phyloP scores from a whole-genome alignment of 1,284 basidiomycete genomes.

The Phlebopus sp. region DNA sequence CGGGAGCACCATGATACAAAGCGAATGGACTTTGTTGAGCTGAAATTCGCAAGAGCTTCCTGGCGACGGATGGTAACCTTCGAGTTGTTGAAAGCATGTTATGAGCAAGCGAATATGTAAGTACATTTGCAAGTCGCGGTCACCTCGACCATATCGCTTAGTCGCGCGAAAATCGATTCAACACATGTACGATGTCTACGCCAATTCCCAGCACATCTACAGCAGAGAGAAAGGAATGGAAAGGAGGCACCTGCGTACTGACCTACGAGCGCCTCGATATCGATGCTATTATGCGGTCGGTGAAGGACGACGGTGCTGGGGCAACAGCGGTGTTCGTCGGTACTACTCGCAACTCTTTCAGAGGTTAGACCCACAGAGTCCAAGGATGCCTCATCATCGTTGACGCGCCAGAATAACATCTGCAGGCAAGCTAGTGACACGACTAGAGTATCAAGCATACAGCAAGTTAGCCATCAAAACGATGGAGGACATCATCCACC shows the following conservation, averaged over 20 bases:
- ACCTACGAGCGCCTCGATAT: constrained; percentile 59
- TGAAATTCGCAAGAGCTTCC: constrained; percentile 5
- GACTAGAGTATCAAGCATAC: constrained; percentile 82
- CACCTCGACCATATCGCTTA: too few species aligned
- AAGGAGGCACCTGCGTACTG: constrained; percentile 54
- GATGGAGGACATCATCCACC: constrained; percentile 57
- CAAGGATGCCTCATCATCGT: constrained; percentile 1
- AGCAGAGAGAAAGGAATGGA: constrained; percentile 43
- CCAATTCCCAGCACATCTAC: constrained; percentile 39
- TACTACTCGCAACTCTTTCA: constrained; percentile 62
- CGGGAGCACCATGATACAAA: constrained; percentile 31
- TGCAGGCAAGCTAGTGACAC: constrained; percentile 68
- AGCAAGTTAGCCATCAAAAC: constrained; percentile 81
- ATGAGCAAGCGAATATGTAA: background rate
- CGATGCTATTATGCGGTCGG: constrained; percentile 55
- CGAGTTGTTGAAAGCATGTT: constrained; percentile 20
- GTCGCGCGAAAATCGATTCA: too few species aligned
- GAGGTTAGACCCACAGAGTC: constrained; percentile 36
- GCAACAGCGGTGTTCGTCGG: constrained; percentile 76
- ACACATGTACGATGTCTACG: constrained; percentile 15
- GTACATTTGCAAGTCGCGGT: background rate
- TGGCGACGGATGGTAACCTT: constrained; percentile 5
- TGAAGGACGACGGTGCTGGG: constrained; percentile 63
- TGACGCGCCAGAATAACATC: constrained; percentile 5
- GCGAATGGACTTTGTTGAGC: constrained; percentile 8